Evolutionary conservation across 192 early-diverging fungal species (phyloP), one percentile per base, ranked within the genome.

Genomic region (Podila epigama): DNA sequence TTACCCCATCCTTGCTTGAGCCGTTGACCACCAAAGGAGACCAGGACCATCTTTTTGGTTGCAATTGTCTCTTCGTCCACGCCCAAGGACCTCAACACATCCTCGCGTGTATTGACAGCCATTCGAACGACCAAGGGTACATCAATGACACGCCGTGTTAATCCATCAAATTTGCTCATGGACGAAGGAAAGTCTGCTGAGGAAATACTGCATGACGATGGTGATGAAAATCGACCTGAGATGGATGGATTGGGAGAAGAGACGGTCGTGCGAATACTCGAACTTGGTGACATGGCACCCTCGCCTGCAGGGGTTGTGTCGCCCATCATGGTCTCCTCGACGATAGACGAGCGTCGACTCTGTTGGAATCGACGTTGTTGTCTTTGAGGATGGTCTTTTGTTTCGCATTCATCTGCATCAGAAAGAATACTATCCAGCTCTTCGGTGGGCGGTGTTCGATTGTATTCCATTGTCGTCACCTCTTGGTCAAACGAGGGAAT

Each of bases 61-160:
- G 68, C 56, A 41, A 80, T 82, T 10, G 83, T 81, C 4, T 75
- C 34, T 34, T 69, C 60, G 12, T 84, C 81, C 28, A 89, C 85
- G 10, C 68, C 70, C 22, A 88, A 60, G 10, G 67, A 63, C 16
- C 65, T 40, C 36, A 86, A 56, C 0, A 87, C 86, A 6, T 54
- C 55, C 31, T 83, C 73, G 31, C 84, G 70, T 2, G 78, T 60
- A 32, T 37, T 82, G 40, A 66, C 63, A 29, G 59, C 78, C 52
- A 82, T 83, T 11, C 87, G 61, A 28, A 86, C 83, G 0, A 88
- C 87, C 5, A 88, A 39, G 16, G 87, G 87, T 2, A 86, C 81
- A 68, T 88, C 87, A 50, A 88, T 66, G 16, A 84, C 77, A 16
- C 72, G 78, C 28, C 80, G 69, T 29, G 70, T 54, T 31, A 68